phyloP scores from a whole-genome alignment of 768 basidiomycete genomes.

The Chalciporus sphaerocephalus region DNA sequence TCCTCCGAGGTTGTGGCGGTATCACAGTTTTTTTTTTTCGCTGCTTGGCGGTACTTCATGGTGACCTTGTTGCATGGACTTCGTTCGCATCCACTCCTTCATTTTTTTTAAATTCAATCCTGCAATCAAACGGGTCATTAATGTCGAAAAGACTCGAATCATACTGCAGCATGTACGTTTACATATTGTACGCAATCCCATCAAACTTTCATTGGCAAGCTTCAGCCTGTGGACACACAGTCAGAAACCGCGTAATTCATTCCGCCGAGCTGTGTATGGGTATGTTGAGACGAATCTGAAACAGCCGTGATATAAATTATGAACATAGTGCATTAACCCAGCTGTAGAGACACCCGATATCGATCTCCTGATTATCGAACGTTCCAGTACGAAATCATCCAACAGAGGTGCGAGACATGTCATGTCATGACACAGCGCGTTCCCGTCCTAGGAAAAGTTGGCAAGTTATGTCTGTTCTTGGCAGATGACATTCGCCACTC shows the following conservation, averaged over 20 bases:
- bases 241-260: neutral
- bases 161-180: neutral
- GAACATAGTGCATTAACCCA: too few species aligned
- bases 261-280: too few species aligned
- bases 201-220: too few species aligned
- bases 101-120: constrained; percentile 3
- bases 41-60: neutral
- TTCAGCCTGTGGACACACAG: too few species aligned
- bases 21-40: neutral
- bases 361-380: too few species aligned
- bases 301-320: neutral
- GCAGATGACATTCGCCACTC: constrained; percentile 7
- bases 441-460: neutral
- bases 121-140: constrained; percentile 1
- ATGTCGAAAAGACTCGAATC: neutral
- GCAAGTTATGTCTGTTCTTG: neutral
- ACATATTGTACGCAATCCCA: neutral
- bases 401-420: too few species aligned
- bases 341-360: too few species aligned
- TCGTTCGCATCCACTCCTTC: constrained; percentile 8
- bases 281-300: too few species aligned
- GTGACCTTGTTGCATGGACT: constrained; percentile 9
- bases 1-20: neutral
- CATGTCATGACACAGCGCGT: neutral
- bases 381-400: too few species aligned